Evolutionary conservation across 352 stramenopile genomes (phyloP).

Genomic region (Globisporangium ultimum): DNA sequence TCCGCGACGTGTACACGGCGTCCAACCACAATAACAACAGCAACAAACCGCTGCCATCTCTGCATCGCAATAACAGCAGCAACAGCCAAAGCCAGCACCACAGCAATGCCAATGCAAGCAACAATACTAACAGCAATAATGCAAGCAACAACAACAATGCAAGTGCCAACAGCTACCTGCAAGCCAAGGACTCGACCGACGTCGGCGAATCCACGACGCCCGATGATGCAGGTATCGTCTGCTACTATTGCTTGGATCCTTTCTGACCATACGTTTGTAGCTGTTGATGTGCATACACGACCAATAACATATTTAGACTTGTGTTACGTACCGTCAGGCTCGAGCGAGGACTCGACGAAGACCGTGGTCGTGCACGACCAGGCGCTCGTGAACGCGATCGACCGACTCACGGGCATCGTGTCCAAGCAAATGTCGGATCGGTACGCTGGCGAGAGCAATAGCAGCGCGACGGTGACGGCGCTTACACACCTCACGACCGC

Average conservation of each 20-base stretch:
- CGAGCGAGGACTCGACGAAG: conserved; percentile 34
- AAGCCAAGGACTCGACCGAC: conserved; percentile 1
- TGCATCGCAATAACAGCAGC: conserved; percentile 5
- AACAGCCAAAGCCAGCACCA: background rate
- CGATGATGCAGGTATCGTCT: conserved; percentile 24
- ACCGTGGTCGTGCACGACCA: conserved; percentile 54
- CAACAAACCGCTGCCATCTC: conserved; percentile 8
- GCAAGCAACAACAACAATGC: background rate
- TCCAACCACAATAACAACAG: conserved; percentile 7
- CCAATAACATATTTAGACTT: no score
- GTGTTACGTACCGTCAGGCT: conserved; percentile 11
- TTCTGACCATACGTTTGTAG: no score
- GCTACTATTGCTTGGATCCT: no score
- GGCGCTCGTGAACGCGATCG: conserved; percentile 51
- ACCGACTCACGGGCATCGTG: conserved; percentile 57
- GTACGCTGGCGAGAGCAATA: conserved; percentile 28
- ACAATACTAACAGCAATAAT: background rate
- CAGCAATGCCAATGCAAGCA: background rate
- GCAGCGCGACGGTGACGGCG: conserved; percentile 16
- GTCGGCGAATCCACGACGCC: conserved; percentile 51
- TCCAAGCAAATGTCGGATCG: conserved; percentile 45
- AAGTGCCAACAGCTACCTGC: conserved; percentile 3
- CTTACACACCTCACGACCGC: conserved; percentile 39
- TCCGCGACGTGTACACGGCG: conserved; percentile 61
- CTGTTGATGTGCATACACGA: no score